Base-by-base conservation (phyloP, 1,284 basidiomycete species). In the Microbotryum silenes-acaulis region DNA sequence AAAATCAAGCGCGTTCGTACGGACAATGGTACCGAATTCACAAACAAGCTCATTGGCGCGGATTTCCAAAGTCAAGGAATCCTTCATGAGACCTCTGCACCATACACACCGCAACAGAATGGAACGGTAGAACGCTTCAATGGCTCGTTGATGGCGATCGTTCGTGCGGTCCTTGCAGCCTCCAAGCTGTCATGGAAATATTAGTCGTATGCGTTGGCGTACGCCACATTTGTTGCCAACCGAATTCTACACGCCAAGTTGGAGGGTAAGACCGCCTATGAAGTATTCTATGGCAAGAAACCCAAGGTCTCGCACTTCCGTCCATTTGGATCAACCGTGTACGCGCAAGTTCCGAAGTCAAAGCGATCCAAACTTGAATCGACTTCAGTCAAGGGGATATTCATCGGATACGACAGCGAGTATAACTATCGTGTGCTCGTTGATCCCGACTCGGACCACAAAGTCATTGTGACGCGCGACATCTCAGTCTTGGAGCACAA, bases 1-100 rank as follows among this genome's bases (percentile, higher is more conserved):
- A 66, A 60, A 44, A 72, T 80, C 57, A 75, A 72, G 51, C 75
- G 61, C 6, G 27, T 76, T 4, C 61, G 72, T 2, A 62, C 57
- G 20, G 62, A 64, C 52, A 59, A 57, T 44, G 65, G 63, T 6
- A 51, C 47, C 25, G 59, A 66, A 47, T 66, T 63, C 42, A 54
- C 49, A 16, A 54, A 49, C 23, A 48, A 51, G 14, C 31, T 51
- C 8, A 57, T 61, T 29, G 21, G 8, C 4, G 44, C 29, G 20
- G 60, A 57, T 37, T 44, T 59, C 18, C 8, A 37, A n/a, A 21
- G 9, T 21, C 12, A 21, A 10, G 65, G 65, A 9, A 66, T 64
- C 45, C 46, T n/a, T 1, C 51, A 59, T n/a, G 42, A 55, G 20
- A 50, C 46, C 20, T 51, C 62, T 8, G 46, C 57, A 9, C 59